Conservation (phyloP, 768 basidiomycete genomes). For the Mycena albidolilacea region DNA sequence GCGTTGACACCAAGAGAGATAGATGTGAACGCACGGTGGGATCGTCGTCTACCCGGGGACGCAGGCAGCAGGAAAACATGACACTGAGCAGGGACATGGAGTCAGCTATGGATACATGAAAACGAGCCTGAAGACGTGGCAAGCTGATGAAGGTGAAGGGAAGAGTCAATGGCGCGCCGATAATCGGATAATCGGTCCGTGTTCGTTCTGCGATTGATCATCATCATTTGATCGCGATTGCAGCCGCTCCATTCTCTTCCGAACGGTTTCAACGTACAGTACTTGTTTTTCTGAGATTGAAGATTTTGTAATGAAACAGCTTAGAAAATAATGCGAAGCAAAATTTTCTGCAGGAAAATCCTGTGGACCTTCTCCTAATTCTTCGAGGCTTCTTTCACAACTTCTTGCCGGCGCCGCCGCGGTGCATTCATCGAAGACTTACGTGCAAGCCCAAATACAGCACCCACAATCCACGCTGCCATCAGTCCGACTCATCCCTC, state of each 20-base stretch:
- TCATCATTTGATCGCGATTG: neutral
- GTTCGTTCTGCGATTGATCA: neutral
- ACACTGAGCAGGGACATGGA: conserved; percentile 1
- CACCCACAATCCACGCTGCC: neutral
- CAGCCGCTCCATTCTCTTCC: neutral
- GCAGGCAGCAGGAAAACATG: conserved; percentile 3
- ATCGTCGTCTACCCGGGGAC: conserved; percentile 13
- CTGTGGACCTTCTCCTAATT: no score
- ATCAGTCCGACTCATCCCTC: neutral
- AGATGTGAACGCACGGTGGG: conserved; percentile 5
- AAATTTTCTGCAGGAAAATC: no score
- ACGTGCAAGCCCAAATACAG: no score
- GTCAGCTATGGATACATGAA: conserved; percentile 16
- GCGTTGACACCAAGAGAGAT: no score
- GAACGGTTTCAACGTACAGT: no score
- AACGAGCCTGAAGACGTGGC: neutral
- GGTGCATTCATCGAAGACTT: no score
- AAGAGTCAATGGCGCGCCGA: neutral
- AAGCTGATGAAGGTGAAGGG: neutral
- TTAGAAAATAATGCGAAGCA: no score
- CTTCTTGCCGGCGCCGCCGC: no score
- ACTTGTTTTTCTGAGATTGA: no score
- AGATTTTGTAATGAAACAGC: no score
- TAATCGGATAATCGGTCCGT: conserved; percentile 9
- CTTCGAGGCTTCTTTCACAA: no score